Percentiles rank a stretch among this genome's conserved stretches.
Evolutionary conservation across 306 rosid genomes (phyloP).

Genomic region (Arachis stenosperma): DNA sequence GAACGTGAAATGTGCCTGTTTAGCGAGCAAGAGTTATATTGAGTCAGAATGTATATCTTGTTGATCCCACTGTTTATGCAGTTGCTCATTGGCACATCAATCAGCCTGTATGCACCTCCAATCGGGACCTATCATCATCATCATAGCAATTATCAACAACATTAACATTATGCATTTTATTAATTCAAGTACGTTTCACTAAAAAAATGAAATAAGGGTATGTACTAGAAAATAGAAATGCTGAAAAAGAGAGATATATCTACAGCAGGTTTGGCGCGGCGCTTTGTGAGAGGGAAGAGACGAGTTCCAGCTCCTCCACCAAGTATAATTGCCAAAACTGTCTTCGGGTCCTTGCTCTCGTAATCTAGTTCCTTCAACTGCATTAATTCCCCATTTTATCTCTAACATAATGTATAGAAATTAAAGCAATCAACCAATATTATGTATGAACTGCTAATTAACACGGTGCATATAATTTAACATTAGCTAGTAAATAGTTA

Average conservation of each 20-base stretch:
- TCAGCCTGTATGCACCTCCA: conserved; percentile 89
- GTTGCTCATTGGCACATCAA: conserved; percentile 98
- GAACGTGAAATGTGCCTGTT: conserved; percentile 93
- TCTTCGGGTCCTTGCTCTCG: conserved; percentile 64
- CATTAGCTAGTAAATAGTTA: background rate
- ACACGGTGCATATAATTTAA: too few species aligned
- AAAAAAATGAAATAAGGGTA: background rate
- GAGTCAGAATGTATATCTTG: conserved; percentile 93
- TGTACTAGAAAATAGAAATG: too few species aligned
- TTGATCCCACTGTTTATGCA: conserved; percentile 97
- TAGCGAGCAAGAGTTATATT: conserved; percentile 90
- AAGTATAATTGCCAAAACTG: conserved; percentile 80
- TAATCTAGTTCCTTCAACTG: conserved; percentile 66
- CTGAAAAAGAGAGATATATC: background rate
- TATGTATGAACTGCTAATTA: background rate
- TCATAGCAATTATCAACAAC: background rate
- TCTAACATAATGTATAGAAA: background rate
- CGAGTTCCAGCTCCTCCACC: conserved; percentile 99
- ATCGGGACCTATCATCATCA: conserved; percentile 71
- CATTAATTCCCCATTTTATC: conserved; percentile 39
- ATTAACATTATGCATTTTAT: background rate
- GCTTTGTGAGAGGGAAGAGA: conserved; percentile 90
- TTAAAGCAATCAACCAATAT: background rate
- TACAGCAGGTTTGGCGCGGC: conserved; percentile 96
- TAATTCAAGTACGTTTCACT: background rate